Evolutionary conservation across 352 stramenopile genomes (phyloP), one percentile per base, ranked within the genome.

Genomic region (Pythium aquatile): DNA sequence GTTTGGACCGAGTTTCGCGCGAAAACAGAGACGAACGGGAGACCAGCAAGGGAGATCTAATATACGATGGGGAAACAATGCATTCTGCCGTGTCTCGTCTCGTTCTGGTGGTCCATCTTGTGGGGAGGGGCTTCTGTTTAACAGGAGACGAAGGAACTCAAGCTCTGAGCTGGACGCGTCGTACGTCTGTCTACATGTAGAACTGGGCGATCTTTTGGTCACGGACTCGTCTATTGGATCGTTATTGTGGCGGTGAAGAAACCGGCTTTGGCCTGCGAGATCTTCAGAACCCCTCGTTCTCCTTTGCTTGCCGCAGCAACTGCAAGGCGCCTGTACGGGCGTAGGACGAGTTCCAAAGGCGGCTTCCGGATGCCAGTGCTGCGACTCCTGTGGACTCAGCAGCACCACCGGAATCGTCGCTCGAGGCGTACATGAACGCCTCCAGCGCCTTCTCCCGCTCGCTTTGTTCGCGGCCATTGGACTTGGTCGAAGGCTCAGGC

Each of bases 301-400:
- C 83, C 63, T 93, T 93, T 7, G 83, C 82, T 48, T 77, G 66
- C 17, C 79, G 79, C 32, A 93, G 73, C 30, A 89, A 49, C 11
- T 68, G 66, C 48, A 93, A 66, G 3, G 83, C 85, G 20, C 79
- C 72, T 11, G 82, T 90, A 51, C 83, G 88, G 0, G 85, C 85
- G 66, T 85, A 91, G 7, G 82, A 81, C 59, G 42, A 16, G 42
- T 79, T 78, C 55, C 91, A 87, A 10, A 72, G 60, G 2, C 39
- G 54, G 3, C 40, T 44, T 0, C 81, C 67, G 3, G 61, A 55
- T 13, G 75, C 67, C 24, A 55, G 3, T 20, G 24, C 13, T 55
- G 11, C 9, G 30, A 26, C 28, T 65, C 56, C 24, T 68, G 71
- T 24, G 69, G 60, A 42, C 56, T 44, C 20, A 46, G 44, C 29